These are phyloP conservation scores for Sporothrix globosa DNA, from an alignment of 2,329 filamentous ascomycete species.

Conservation along the genomic window DNA sequence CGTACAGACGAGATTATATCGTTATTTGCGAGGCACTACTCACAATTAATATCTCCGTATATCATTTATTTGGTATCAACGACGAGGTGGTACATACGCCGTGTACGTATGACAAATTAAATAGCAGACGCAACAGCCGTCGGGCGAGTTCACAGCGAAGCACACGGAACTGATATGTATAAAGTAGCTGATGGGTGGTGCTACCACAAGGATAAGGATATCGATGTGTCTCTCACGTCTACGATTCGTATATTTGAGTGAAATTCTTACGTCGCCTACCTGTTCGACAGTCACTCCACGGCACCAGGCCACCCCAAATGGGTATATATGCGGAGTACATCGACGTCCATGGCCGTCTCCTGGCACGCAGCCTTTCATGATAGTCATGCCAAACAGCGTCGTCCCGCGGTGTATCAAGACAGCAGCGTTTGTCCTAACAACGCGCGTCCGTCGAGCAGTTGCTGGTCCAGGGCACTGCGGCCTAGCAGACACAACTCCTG, in stretches of 20 bases:
- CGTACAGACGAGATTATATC: too few species aligned
- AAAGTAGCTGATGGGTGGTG: too few species aligned
- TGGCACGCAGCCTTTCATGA: too few species aligned
- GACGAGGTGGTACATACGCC: not conserved
- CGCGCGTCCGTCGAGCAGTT: not conserved
- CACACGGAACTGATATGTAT: not conserved
- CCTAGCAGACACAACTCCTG: too few species aligned
- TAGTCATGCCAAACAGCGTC: not conserved
- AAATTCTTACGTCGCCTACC: too few species aligned
- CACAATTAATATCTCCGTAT: not conserved
- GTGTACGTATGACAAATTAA: too few species aligned
- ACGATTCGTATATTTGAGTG: too few species aligned
- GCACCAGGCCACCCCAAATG: too few species aligned
- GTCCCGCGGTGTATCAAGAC: not conserved
- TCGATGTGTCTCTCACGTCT: not conserved
- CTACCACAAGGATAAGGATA: not conserved
- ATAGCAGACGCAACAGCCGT: not conserved
- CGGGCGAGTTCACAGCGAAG: not conserved
- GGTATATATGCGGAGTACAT: not conserved
- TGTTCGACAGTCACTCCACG: not conserved
- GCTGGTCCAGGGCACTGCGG: too few species aligned
- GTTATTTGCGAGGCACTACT: not conserved
- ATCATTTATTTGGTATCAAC: too few species aligned
- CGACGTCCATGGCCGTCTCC: not conserved
- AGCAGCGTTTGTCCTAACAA: not conserved